phyloP scores from a whole-genome alignment of 257 asterid genomes.

The Gardenia jasminoides region DNA sequence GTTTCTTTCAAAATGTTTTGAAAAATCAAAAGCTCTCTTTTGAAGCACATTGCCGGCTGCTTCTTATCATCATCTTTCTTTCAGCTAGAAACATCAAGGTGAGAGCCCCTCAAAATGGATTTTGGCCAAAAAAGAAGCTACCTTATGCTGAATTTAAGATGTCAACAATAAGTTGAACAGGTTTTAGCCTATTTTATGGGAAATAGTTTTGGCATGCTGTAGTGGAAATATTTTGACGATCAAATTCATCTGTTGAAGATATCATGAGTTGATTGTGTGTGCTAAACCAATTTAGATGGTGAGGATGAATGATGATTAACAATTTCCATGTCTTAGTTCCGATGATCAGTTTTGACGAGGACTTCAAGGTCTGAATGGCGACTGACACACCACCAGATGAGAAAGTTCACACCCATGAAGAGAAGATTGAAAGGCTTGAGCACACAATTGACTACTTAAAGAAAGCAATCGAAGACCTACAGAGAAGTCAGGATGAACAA shows the following conservation, averaged over 20 bases:
- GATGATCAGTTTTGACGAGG: neutral
- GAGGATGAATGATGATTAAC: neutral
- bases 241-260: neutral
- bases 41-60: neutral
- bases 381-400: constrained; percentile 9
- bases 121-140: too few relatives aligned
- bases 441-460: constrained; percentile 18
- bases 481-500: constrained; percentile 23
- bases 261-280: neutral
- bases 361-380: constrained; percentile 15
- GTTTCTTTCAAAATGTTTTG: too few relatives aligned
- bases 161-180: neutral
- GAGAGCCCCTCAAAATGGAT: too few relatives aligned
- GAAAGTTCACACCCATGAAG: constrained; percentile 20
- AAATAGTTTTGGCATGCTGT: neutral
- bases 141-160: too few relatives aligned
- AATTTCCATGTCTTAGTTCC: neutral
- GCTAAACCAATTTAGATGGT: neutral
- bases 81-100: neutral
- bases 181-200: neutral
- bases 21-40: too few relatives aligned
- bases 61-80: neutral
- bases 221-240: neutral
- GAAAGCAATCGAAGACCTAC: constrained; percentile 24
- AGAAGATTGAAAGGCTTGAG: constrained; percentile 28